Percentiles rank a stretch among this genome's conserved stretches.
Conservation (phyloP, 2,329 filamentous ascomycete species). For the Didymella pomorum region DNA sequence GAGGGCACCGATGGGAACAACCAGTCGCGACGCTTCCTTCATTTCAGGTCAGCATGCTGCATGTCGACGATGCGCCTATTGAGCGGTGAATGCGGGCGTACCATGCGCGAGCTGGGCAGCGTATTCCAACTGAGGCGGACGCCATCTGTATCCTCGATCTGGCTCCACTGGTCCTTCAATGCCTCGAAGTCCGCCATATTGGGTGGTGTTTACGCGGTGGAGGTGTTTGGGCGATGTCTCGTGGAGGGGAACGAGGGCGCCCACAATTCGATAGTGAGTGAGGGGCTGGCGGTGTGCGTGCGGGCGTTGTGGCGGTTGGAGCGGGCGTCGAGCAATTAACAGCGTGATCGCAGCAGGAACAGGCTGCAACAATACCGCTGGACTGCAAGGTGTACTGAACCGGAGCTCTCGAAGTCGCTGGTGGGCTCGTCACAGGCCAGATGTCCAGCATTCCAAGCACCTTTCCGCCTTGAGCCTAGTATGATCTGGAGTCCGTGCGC, state of each 20-base stretch:
- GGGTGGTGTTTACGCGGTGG: slow-evolving; percentile 26
- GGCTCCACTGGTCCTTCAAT: slow-evolving; percentile 94
- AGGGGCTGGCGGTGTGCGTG: slow-evolving; percentile 33
- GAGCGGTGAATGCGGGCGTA: slow-evolving; percentile 26
- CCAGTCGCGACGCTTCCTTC: slow-evolving; percentile 90
- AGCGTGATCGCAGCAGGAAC: slow-evolving; percentile 24
- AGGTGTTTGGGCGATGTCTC: slow-evolving; percentile 28
- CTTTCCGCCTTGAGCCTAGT: slow-evolving; percentile 38
- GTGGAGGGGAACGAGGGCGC: slow-evolving; percentile 42
- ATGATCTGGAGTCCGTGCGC: not conserved
- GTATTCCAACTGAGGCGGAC: slow-evolving; percentile 98
- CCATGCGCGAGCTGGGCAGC: slow-evolving; percentile 97
- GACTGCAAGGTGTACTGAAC: slow-evolving; percentile 35
- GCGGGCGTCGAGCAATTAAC: slow-evolving; percentile 19
- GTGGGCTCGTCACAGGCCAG: slow-evolving; percentile 36
- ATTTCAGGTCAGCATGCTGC: slow-evolving; percentile 37
- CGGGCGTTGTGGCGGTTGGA: slow-evolving; percentile 9
- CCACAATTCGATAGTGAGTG: slow-evolving; percentile 45
- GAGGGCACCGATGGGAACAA: slow-evolving; percentile 93
- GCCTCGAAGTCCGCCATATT: slow-evolving; percentile 86
- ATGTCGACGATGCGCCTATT: slow-evolving; percentile 16
- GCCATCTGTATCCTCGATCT: slow-evolving; percentile 95
- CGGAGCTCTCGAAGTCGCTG: slow-evolving; percentile 27
- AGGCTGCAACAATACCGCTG: slow-evolving; percentile 37
- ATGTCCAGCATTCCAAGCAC: slow-evolving; percentile 29